phyloP scores from a whole-genome alignment of 352 stramenopile genomes.

The Globisporangium sylvaticum region DNA sequence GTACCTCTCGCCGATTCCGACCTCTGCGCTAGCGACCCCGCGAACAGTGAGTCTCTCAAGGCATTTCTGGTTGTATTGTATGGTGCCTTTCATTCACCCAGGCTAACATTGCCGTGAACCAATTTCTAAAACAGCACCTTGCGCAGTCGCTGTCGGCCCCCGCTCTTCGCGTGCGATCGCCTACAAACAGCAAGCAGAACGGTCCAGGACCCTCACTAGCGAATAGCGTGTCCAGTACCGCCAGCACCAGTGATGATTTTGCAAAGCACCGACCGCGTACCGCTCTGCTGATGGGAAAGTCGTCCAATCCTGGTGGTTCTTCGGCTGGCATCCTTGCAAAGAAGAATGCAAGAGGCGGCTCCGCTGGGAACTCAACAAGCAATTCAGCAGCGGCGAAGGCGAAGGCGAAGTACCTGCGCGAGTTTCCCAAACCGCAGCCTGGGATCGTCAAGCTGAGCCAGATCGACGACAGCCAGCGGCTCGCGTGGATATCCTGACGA shows the following conservation, averaged over 20 bases:
- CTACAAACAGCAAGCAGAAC: slow-evolving; percentile 11
- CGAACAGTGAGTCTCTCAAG: slow-evolving; percentile 25
- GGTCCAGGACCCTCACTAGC: background rate
- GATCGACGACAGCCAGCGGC: slow-evolving; percentile 31
- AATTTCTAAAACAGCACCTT: slow-evolving; percentile 23
- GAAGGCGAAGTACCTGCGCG: slow-evolving; percentile 44
- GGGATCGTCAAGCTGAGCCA: slow-evolving; percentile 36
- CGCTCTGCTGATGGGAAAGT: background rate
- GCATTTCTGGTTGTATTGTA: background rate
- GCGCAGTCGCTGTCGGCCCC: slow-evolving; percentile 32
- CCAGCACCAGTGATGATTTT: background rate
- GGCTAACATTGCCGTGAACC: too few relatives aligned
- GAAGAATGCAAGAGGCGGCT: background rate
- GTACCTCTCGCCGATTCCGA: slow-evolving; percentile 31
- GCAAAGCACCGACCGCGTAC: slow-evolving; percentile 5
- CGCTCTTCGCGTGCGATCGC: slow-evolving; percentile 33
- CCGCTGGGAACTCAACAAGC: background rate
- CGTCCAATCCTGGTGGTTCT: background rate
- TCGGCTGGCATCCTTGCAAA: background rate
- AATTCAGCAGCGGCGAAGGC: slow-evolving; percentile 3
- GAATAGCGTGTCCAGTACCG: background rate
- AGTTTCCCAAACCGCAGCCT: slow-evolving; percentile 52
- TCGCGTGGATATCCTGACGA: slow-evolving; percentile 36
- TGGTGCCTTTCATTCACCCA: too few relatives aligned
- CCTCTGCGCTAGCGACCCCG: slow-evolving; percentile 32